phyloP scores from a whole-genome alignment of 306 rosid species.

The Argentina anserina region DNA sequence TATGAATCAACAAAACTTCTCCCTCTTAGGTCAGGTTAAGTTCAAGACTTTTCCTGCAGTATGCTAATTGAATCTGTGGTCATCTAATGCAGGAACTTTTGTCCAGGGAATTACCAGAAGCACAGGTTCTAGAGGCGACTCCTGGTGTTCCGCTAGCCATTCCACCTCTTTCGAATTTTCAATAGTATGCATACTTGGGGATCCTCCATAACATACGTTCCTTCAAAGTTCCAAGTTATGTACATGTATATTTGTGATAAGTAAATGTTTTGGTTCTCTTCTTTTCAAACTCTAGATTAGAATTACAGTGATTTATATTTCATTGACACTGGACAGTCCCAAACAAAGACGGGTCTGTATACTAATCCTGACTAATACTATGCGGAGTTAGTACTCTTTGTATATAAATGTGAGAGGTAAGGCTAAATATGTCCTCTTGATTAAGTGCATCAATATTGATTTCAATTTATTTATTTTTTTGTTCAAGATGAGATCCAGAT shows the following conservation, averaged over 20 bases:
- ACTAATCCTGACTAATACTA: too few relatives aligned
- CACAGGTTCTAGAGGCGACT: conserved; percentile 51
- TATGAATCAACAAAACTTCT: not conserved
- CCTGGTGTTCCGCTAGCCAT: conserved; percentile 70
- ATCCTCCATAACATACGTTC: not conserved
- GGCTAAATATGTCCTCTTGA: too few relatives aligned
- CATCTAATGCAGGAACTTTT: conserved; percentile 59
- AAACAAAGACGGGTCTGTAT: too few relatives aligned
- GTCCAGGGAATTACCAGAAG: conserved; percentile 65
- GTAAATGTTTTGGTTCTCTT: too few relatives aligned
- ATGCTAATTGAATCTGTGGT: conserved; percentile 25
- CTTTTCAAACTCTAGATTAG: too few relatives aligned
- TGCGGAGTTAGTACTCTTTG: too few relatives aligned
- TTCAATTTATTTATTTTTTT: too few relatives aligned
- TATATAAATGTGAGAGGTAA: too few relatives aligned
- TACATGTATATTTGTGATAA: not conserved
- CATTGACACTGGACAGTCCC: too few relatives aligned
- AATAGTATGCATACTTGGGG: conserved; percentile 4
- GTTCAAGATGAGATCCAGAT: too few relatives aligned
- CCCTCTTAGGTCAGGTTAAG: not conserved
- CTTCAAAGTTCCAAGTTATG: not conserved
- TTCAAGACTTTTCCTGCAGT: not conserved
- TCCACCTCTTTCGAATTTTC: conserved; percentile 25
- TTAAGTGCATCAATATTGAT: too few relatives aligned
- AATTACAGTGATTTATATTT: too few relatives aligned